Evolutionary conservation across 2,329 filamentous ascomycete genomes (phyloP).

Genomic region (Alternaria conjuncta): DNA sequence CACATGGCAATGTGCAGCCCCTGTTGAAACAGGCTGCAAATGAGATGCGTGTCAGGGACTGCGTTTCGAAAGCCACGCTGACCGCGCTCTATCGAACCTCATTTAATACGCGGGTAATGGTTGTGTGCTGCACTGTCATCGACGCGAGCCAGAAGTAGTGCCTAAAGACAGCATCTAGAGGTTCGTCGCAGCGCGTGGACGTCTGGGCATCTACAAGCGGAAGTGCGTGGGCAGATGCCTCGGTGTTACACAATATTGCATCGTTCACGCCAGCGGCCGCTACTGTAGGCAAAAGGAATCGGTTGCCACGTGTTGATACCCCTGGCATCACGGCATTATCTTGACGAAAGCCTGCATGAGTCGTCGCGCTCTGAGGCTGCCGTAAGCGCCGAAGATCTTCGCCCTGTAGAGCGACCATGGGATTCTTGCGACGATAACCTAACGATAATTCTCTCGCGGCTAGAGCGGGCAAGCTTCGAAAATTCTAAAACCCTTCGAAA

Average conservation of each 20-base stretch:
- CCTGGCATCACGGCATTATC: conserved; percentile 33
- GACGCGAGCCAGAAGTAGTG: conserved; percentile 25
- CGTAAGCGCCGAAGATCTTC: conserved; percentile 32
- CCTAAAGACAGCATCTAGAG: conserved; percentile 6
- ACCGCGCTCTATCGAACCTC: conserved; percentile 1
- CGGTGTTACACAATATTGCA: conserved; percentile 16
- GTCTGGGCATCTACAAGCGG: background rate
- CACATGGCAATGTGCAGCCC: conserved; percentile 21
- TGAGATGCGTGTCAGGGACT: conserved; percentile 21
- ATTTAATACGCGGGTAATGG: conserved; percentile 18
- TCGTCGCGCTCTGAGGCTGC: conserved; percentile 31
- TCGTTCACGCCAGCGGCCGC: conserved; percentile 43
- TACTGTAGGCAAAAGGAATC: conserved; percentile 31
- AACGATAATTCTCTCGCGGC: conserved; percentile 17
- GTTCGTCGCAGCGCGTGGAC: conserved; percentile 1
- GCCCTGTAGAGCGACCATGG: conserved; percentile 14
- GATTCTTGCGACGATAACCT: conserved; percentile 17
- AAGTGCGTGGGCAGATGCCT: conserved; percentile 11
- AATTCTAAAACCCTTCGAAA: background rate
- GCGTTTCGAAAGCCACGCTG: conserved; percentile 29
- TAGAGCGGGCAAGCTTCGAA: conserved; percentile 11
- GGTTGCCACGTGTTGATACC: conserved; percentile 40
- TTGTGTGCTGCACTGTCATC: conserved; percentile 14
- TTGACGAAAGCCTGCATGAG: conserved; percentile 35
- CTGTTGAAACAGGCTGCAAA: conserved; percentile 35